Conservation (phyloP, 1,284 basidiomycete genomes). For the Ceratobasidium sp. region DNA sequence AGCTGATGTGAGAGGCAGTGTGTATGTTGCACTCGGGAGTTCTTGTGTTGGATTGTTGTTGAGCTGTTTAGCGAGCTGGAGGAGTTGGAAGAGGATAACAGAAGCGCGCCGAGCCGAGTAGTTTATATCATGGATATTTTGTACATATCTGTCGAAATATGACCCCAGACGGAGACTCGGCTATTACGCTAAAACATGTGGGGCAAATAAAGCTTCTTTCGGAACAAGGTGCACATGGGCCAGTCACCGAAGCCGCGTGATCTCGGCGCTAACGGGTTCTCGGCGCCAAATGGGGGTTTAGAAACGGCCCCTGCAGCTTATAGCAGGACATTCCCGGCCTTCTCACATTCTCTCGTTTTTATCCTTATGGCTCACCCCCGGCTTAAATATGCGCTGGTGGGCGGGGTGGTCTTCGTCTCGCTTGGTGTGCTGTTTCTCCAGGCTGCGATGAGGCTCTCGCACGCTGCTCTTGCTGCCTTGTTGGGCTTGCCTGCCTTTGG, state of each 20-base stretch:
- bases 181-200: too few species aligned
- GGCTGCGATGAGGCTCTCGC: conserved; percentile 20
- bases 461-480: neutral
- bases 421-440: neutral
- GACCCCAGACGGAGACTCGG: too few species aligned
- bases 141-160: too few species aligned
- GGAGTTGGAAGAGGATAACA: conserved; percentile 32
- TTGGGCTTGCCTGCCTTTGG: conserved; percentile 18
- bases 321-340: conserved; percentile 14
- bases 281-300: conserved; percentile 12
- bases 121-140: neutral
- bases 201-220: too few species aligned
- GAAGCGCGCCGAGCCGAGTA: neutral
- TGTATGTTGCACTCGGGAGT: conserved; percentile 37
- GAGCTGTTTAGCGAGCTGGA: conserved; percentile 36
- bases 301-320: neutral
- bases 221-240: too few species aligned
- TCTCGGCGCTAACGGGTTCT: conserved; percentile 8
- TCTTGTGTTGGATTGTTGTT: conserved; percentile 17
- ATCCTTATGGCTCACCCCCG: neutral
- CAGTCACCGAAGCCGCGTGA: too few species aligned
- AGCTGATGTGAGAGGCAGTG: conserved; percentile 4
- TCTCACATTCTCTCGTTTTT: neutral
- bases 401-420: neutral
- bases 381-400: neutral